Evolutionary conservation across 2,329 filamentous ascomycete genomes (phyloP).

Genomic region (Dactylellina haptotyla): DNA sequence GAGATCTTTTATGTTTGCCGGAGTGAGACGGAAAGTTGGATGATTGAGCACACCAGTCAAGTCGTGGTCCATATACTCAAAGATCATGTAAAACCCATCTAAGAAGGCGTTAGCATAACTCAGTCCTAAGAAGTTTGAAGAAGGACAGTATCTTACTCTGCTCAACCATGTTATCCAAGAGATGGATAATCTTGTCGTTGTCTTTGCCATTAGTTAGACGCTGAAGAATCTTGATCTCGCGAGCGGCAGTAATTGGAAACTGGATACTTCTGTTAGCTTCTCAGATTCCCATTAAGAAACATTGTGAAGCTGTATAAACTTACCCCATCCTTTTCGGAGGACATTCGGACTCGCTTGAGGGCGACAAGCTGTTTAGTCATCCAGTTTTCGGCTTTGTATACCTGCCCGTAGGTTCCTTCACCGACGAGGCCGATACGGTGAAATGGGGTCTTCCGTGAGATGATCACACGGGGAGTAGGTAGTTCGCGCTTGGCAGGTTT

Average conservation of each 20-base stretch:
- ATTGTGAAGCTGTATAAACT: constrained; percentile 10
- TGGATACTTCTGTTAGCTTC: constrained; percentile 40
- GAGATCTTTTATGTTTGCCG: constrained; percentile 89
- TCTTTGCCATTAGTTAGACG: constrained; percentile 74
- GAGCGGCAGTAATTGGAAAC: constrained; percentile 88
- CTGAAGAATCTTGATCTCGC: constrained; percentile 91
- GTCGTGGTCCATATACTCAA: constrained; percentile 96
- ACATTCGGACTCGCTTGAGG: constrained; percentile 91
- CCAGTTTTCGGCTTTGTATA: constrained; percentile 93
- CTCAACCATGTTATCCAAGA: constrained; percentile 97
- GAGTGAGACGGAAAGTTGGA: constrained; percentile 84
- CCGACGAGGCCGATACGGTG: constrained; percentile 58
- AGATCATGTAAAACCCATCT: constrained; percentile 98
- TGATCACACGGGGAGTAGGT: constrained; percentile 44
- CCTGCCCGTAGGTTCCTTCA: constrained; percentile 76
- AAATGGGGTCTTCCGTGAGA: constrained; percentile 54
- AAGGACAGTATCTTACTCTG: constrained; percentile 67
- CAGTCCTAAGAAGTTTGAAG: not conserved
- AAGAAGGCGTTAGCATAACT: constrained; percentile 14
- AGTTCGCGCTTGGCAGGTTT: constrained; percentile 14
- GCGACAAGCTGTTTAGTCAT: constrained; percentile 86
- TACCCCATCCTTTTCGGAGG: constrained; percentile 82
- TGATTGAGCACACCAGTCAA: constrained; percentile 95
- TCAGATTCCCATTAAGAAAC: constrained; percentile 55
- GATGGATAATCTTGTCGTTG: constrained; percentile 75